Base-by-base conservation (phyloP, 345 rosid genomes). In the Triadica sebifera region DNA sequence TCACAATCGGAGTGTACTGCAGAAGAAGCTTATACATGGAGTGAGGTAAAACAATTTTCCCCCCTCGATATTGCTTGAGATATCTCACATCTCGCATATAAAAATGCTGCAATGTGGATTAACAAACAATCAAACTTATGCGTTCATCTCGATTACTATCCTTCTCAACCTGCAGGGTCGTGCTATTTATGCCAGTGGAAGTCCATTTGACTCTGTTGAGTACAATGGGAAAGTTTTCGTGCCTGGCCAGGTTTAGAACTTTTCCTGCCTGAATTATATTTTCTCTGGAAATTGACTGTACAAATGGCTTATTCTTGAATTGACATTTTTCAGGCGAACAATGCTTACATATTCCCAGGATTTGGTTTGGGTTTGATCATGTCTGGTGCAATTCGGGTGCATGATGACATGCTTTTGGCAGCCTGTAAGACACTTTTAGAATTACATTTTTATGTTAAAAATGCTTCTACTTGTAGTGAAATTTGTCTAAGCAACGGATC, bases 1-100 rank as follows among this genome's bases (percentile, higher is more conserved):
- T 91, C 99, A 39, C 98, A 93, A 79, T 89, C 98, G 0, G 99
- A 95, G 80, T 95, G 99, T 71, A 95, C 98, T 0, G 99, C 99
- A 1, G 93, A 91, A 81, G 94, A 95, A 86, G 99, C 99, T 67
- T 95, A 95, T 75, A 81, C 85, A 63, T 95, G 99, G 99, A 91
- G 86, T 69, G 70, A 91, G 93, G 98, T 89, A 85, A 58, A 70
- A 77, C 11, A 16, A 46, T 20, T 5, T 43, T n/a, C 34, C 47
- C 39, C n/a, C 34, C 25, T 29, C 16, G 41, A 34, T 19, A 3
- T 47, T 12, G 25, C 46, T 53, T 34, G 15, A 17, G 41, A 38
- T 56, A 12, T 22, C 45, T 47, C 20, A 12, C 49, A 0, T 38
- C 6, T 1, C 41, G 29, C 11, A 10, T 73, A 29, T 29, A 47